These are phyloP conservation scores for Dicorynia guianensis DNA, from an alignment of 306 rosid genomes.

Conservation along the genomic window DNA sequence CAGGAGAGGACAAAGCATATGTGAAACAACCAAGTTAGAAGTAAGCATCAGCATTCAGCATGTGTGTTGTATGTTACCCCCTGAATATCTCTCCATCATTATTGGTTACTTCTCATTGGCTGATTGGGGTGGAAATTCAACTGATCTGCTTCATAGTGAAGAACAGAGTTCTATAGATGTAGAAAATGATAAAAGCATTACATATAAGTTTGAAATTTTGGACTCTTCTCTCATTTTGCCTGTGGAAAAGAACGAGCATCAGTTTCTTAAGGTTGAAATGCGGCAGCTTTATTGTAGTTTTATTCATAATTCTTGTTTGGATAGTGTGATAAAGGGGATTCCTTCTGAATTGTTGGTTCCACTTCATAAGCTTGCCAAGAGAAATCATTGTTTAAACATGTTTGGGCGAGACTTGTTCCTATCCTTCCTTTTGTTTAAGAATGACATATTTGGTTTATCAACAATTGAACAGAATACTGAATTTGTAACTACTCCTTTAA, in stretches of 20 bases:
- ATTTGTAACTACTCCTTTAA: constrained; percentile 50
- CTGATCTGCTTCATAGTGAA: constrained; percentile 38
- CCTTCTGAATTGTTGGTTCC: constrained; percentile 66
- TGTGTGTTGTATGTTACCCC: constrained; percentile 85
- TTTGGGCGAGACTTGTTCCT: constrained; percentile 73
- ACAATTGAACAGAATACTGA: constrained; percentile 45
- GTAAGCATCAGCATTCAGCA: constrained; percentile 77
- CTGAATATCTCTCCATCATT: constrained; percentile 84
- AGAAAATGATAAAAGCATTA: constrained; percentile 53
- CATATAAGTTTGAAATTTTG: constrained; percentile 79
- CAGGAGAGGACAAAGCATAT: constrained; percentile 49
- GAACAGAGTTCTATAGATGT: constrained; percentile 48
- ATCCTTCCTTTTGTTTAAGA: constrained; percentile 59
- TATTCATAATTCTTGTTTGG: constrained; percentile 49
- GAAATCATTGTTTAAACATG: constrained; percentile 67
- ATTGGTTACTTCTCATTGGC: constrained; percentile 84
- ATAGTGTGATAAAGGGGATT: constrained; percentile 55
- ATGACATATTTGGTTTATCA: constrained; percentile 49
- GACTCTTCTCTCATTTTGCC: constrained; percentile 80
- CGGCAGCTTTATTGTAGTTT: constrained; percentile 70
- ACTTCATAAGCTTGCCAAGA: constrained; percentile 62
- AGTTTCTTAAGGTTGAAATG: constrained; percentile 72
- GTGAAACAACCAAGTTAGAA: constrained; percentile 60
- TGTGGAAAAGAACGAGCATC: constrained; percentile 65
- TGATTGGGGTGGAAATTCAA: constrained; percentile 75